phyloP scores from a whole-genome alignment of 495 filamentous ascomycete species.

The Aspergillus hancockii region DNA sequence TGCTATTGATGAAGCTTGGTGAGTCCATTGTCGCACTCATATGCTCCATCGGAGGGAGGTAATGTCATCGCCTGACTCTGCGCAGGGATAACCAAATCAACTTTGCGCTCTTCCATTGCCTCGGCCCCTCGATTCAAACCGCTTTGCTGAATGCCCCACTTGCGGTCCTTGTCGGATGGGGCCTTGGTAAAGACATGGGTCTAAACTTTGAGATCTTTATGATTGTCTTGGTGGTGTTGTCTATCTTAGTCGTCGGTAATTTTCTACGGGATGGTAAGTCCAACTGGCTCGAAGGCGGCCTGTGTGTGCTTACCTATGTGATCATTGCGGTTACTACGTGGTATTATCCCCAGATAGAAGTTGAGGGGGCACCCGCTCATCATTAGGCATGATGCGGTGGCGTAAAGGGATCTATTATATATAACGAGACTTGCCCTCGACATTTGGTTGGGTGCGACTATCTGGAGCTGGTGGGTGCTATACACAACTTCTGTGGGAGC shows the following conservation, averaged over 20 bases:
- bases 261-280: slow-evolving; percentile 77
- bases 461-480: too few relatives aligned
- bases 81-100: slow-evolving; percentile 59
- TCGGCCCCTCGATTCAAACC: slow-evolving; percentile 87
- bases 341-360: slow-evolving; percentile 47
- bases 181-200: slow-evolving; percentile 67
- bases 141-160: slow-evolving; percentile 86
- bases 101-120: slow-evolving; percentile 86
- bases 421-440: background rate
- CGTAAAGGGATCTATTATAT: background rate
- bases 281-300: slow-evolving; percentile 76
- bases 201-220: slow-evolving; percentile 89
- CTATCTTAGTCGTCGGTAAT: slow-evolving; percentile 83
- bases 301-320: slow-evolving; percentile 65
- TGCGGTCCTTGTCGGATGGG: slow-evolving; percentile 84
- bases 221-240: slow-evolving; percentile 79
- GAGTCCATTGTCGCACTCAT: slow-evolving; percentile 28
- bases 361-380: slow-evolving; percentile 2
- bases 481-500: too few relatives aligned
- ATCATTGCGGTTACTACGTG: slow-evolving; percentile 56
- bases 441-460: too few relatives aligned
- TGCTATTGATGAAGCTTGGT: slow-evolving; percentile 88
- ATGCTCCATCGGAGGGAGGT: background rate
- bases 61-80: slow-evolving; percentile 3
- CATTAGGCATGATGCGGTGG: background rate